phyloP scores from a whole-genome alignment of 306 rosid species.

The Alnus rubra region DNA sequence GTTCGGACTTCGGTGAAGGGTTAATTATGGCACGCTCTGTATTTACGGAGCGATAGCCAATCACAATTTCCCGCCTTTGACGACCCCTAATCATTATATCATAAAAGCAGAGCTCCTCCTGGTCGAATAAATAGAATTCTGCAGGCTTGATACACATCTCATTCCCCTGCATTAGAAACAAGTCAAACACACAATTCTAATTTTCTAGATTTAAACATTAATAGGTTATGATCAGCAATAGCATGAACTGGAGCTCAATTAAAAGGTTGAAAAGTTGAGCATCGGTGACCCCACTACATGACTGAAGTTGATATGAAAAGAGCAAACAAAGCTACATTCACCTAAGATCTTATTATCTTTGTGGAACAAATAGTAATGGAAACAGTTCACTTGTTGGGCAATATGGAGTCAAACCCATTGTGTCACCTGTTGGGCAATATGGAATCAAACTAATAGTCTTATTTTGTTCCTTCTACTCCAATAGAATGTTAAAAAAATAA shows the following conservation, averaged over 20 bases:
- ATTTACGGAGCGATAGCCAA: conserved; percentile 69
- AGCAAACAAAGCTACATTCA: background rate
- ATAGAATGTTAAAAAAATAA: background rate
- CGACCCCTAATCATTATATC: conserved; percentile 91
- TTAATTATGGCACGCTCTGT: conserved; percentile 80
- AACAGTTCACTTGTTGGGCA: background rate
- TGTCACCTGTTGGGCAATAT: background rate
- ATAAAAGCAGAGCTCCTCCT: conserved; percentile 81
- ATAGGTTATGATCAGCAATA: background rate
- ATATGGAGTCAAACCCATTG: background rate
- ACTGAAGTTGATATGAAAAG: background rate
- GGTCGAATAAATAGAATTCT: conserved; percentile 87
- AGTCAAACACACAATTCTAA: conserved; percentile 6
- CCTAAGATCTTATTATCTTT: background rate
- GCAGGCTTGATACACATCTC: conserved; percentile 94
- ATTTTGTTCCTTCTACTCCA: background rate
- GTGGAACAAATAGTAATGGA: background rate
- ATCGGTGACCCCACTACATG: background rate
- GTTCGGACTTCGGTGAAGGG: conserved; percentile 62
- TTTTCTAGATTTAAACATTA: background rate
- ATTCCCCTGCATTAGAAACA: conserved; percentile 66
- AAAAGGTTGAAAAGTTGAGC: background rate
- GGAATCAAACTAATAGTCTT: background rate
- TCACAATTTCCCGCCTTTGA: conserved; percentile 76
- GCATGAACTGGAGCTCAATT: background rate